Evolutionary conservation across 2,329 filamentous ascomycete species (phyloP).

Genomic region (Amauroascus niger): DNA sequence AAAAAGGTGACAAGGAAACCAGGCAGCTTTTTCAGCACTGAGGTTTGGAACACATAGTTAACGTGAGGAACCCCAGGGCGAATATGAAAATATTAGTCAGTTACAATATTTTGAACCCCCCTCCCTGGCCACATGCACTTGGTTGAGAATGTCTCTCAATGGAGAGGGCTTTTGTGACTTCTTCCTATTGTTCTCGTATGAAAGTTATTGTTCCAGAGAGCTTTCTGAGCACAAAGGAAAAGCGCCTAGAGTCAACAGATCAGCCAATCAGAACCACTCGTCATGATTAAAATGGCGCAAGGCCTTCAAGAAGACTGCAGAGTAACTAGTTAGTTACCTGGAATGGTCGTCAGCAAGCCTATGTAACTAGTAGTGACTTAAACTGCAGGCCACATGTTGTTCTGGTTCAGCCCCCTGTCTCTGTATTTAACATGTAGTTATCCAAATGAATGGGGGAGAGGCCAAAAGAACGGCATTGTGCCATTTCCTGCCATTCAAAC

Average conservation of each 20-base stretch:
- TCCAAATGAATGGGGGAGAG: no score
- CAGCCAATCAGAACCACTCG: not conserved
- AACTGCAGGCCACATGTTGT: no score
- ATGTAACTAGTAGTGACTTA: no score
- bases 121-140: no score
- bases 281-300: not conserved
- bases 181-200: conserved; percentile 7
- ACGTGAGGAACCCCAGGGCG: not conserved
- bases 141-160: not conserved
- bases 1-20: not conserved
- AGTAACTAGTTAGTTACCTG: not conserved
- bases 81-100: not conserved
- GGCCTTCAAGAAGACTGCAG: not conserved
- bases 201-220: not conserved
- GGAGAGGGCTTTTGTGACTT: not conserved
- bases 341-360: not conserved
- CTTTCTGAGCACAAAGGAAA: not conserved
- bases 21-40: not conserved
- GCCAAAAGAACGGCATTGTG: no score
- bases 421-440: no score
- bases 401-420: no score
- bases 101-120: no score
- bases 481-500: no score
- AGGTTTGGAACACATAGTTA: not conserved
- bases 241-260: not conserved